Base-by-base conservation (phyloP, 164 flowering plant species). In the Amborella trichopoda region DNA sequence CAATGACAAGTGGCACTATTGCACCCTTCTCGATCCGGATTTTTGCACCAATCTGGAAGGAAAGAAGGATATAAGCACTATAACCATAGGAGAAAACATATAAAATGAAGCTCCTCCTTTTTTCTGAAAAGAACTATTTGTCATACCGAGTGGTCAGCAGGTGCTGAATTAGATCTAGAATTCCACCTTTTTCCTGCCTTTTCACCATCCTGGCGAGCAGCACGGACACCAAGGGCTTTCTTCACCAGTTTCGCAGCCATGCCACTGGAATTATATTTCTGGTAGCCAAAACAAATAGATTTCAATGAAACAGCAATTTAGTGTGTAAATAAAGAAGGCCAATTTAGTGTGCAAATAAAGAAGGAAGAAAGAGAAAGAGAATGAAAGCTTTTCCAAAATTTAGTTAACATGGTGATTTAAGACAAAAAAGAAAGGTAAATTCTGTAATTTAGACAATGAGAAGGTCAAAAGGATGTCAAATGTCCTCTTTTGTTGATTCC, bases 221-320 rank as follows among this genome's bases (percentile, higher is more conserved):
- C 48, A 45, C 38, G 64, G 28, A 26, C 66, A 5, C 55, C 68
- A 61, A 60, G 49, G 34, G 67, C 72, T 54, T 66, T 64, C 53
- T 62, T 57, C 18, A 57, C 73, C 40, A 59, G 38, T 54, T 58
- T 59, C 19, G 76, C 62, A 25, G 68, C 60, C 68, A 66, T 58
- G 23, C 72, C 67, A 68, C 55, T 51, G 4, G 74, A 68, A 40
- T 78, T n/a, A n/a, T n/a, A n/a, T n/a, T n/a, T n/a, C n/a, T n/a
- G n/a, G n/a, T n/a, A n/a, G n/a, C n/a, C n/a, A n/a, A n/a, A n/a
- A n/a, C n/a, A n/a, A n/a, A n/a, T n/a, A n/a, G n/a, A n/a, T n/a
- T n/a, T n/a, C n/a, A n/a, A n/a, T n/a, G n/a, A n/a, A n/a, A n/a
- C n/a, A n/a, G n/a, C n/a, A n/a, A n/a, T n/a, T n/a, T n/a, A n/a